phyloP scores from a whole-genome alignment of 1,139 yeast species.

The Nakaseomyces glabratus region DNA sequence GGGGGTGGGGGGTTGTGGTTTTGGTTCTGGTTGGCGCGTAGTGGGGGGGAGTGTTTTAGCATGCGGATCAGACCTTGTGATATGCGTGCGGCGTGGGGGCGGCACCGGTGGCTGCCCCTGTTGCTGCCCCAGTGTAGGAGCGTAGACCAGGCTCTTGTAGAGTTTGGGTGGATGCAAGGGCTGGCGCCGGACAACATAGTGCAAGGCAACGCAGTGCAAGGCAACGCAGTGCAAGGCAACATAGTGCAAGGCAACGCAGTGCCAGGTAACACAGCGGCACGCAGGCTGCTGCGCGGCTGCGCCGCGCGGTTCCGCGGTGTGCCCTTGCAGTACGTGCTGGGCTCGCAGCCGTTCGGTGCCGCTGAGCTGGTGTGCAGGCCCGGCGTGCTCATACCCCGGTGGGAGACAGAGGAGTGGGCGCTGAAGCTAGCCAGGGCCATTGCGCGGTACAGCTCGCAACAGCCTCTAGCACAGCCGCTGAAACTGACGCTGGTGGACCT shows the following conservation, averaged over 20 bases:
- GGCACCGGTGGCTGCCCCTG: slow-evolving; percentile 18
- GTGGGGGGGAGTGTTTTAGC: background rate
- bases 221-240: no score
- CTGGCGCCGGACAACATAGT: no score
- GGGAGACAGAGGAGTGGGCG: slow-evolving; percentile 96
- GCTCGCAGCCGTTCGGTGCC: slow-evolving; percentile 78
- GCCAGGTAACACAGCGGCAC: no score
- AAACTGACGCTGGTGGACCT: slow-evolving; percentile 47
- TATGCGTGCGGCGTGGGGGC: slow-evolving; percentile 10
- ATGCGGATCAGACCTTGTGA: slow-evolving; percentile 15
- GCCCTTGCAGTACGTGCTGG: slow-evolving; percentile 79
- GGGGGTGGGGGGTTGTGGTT: no score
- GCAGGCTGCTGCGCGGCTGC: slow-evolving; percentile 31
- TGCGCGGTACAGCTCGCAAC: slow-evolving; percentile 6
- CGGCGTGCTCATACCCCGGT: slow-evolving; percentile 78
- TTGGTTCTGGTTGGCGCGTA: no score
- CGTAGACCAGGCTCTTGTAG: slow-evolving; percentile 34
- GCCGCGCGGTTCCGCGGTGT: slow-evolving; percentile 38
- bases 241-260: no score
- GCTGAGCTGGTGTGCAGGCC: slow-evolving; percentile 50
- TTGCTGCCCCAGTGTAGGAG: slow-evolving; percentile 33
- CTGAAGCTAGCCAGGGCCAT: slow-evolving; percentile 33
- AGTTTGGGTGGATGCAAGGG: slow-evolving; percentile 42
- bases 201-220: no score
- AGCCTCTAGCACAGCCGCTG: slow-evolving; percentile 3